A percentile compares a stretch with the other conserved stretches of the same genome.
Evolutionary conservation across 495 filamentous ascomycete species (phyloP).

Genomic region (Collariella sp.): DNA sequence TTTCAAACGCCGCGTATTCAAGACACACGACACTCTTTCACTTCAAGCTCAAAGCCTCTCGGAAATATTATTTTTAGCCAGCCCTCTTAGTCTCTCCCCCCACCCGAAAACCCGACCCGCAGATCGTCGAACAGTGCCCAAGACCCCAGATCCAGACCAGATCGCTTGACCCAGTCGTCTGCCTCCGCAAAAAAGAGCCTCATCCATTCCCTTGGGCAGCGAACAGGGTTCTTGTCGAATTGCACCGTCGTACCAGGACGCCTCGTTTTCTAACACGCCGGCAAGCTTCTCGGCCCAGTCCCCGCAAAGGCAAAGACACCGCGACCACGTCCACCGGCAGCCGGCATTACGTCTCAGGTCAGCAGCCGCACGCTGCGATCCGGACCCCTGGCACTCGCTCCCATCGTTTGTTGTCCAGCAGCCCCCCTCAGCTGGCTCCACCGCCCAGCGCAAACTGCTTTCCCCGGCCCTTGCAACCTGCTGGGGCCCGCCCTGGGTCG

Average conservation of each 20-base stretch:
- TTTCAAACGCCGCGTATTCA: no score
- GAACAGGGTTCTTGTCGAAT: neutral
- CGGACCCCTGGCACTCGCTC: neutral
- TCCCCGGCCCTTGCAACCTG: slow-evolving; percentile 1
- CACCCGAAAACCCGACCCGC: neutral
- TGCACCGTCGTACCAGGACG: neutral
- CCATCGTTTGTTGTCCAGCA: neutral
- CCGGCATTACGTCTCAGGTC: neutral
- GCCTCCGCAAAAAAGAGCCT: slow-evolving; percentile 5
- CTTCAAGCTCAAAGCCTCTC: no score
- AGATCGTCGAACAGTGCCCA: neutral
- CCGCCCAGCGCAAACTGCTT: neutral
- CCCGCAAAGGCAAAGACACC: neutral
- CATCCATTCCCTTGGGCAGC: slow-evolving; percentile 11
- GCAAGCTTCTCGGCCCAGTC: neutral
- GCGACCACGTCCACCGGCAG: neutral
- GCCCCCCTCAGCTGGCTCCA: no score
- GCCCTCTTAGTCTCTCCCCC: no score
- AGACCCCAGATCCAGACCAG: neutral
- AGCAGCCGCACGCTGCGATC: neutral
- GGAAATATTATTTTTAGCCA: no score
- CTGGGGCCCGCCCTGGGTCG: neutral
- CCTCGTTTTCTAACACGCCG: neutral
- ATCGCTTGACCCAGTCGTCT: neutral
- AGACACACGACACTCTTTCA: no score